These are phyloP conservation scores for Albifimbria verrucaria DNA, from an alignment of 2,329 filamentous ascomycete species.

Conservation along the genomic window DNA sequence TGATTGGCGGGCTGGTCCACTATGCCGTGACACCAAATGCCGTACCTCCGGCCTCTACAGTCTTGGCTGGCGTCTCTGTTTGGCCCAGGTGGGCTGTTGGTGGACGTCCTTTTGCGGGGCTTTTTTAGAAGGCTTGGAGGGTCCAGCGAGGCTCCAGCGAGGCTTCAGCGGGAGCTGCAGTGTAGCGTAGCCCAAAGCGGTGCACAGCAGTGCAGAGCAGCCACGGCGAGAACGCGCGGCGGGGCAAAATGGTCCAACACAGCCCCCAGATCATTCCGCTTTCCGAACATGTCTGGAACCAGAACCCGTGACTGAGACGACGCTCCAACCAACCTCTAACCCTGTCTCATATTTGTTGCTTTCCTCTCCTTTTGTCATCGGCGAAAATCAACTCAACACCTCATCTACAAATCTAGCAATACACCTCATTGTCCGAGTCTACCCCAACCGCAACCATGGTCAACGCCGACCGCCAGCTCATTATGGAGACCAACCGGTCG, in stretches of 20 bases:
- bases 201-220: neutral
- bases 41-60: no score
- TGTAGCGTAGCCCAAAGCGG: no score
- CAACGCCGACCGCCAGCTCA: slow-evolving; percentile 51
- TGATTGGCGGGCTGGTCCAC: neutral
- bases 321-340: neutral
- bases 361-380: neutral
- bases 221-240: neutral
- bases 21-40: neutral
- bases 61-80: no score
- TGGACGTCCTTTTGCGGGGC: no score
- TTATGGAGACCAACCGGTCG: slow-evolving; percentile 75
- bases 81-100: no score
- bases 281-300: neutral
- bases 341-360: neutral
- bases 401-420: neutral
- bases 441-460: slow-evolving; percentile 33
- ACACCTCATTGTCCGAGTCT: no score
- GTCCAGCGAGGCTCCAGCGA: no score
- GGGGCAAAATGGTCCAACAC: neutral
- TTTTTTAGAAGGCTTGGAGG: no score
- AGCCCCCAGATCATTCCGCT: neutral
- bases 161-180: no score
- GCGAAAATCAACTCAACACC: neutral
- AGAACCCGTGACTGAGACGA: neutral